Evolutionary conservation across 345 rosid genomes (phyloP).

Genomic region (Excoecaria agallocha): DNA sequence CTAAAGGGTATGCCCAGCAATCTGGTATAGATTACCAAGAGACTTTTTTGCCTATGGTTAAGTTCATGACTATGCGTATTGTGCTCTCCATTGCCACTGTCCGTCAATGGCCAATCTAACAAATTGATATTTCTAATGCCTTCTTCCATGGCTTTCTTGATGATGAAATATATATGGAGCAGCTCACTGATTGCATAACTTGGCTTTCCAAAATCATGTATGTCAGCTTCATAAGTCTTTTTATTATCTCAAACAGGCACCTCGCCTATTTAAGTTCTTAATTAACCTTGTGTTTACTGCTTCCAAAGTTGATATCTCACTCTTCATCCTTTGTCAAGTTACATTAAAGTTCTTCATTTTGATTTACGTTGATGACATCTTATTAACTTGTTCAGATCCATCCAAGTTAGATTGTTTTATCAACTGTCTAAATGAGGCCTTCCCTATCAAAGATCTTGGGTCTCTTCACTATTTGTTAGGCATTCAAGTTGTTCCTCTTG

Average conservation of each 20-base stretch:
- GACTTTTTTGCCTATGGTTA: neutral
- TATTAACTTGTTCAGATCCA: too few relatives aligned
- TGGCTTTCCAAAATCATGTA: fast-evolving
- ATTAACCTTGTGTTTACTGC: too few relatives aligned
- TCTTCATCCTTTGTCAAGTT: neutral
- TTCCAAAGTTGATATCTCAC: neutral
- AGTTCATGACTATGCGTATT: neutral
- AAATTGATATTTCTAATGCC: neutral
- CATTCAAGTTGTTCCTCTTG: too few relatives aligned
- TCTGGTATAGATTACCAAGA: neutral
- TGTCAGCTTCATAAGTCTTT: neutral
- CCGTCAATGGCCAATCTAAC: fast-evolving
- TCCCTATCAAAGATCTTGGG: too few relatives aligned
- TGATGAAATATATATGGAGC: neutral
- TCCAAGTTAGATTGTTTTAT: too few relatives aligned
- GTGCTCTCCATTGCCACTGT: neutral
- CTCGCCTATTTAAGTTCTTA: too few relatives aligned
- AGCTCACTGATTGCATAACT: neutral
- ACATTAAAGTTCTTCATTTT: too few relatives aligned
- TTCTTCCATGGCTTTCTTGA: neutral
- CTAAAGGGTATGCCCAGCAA: neutral
- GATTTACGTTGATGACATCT: too few relatives aligned
- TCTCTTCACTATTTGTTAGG: too few relatives aligned
- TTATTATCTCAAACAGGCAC: neutral
- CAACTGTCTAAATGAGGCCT: too few relatives aligned